These are phyloP conservation scores for Fomitopsis schrenkii DNA, from an alignment of 1,284 basidiomycete genomes.

Conservation along the genomic window DNA sequence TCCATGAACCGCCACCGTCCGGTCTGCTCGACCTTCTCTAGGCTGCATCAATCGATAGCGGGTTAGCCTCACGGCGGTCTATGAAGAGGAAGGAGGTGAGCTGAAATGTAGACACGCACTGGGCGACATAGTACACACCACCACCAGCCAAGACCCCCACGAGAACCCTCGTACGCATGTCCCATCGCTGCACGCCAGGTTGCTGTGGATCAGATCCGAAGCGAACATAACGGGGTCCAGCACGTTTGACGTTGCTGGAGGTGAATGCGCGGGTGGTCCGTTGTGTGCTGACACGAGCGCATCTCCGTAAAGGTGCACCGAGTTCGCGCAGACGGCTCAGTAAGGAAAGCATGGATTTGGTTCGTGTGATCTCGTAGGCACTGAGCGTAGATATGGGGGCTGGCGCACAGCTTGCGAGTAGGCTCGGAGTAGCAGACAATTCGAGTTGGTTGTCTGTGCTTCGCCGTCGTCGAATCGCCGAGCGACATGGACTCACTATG, in stretches of 20 bases:
- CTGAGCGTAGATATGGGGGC: too few species aligned
- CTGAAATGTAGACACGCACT: conserved; percentile 39
- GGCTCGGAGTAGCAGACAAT: too few species aligned
- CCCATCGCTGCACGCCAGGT: conserved; percentile 19
- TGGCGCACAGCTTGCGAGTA: too few species aligned
- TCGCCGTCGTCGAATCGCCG: too few species aligned
- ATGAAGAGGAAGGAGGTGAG: neutral
- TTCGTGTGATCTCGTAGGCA: too few species aligned
- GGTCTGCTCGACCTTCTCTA: conserved; percentile 80
- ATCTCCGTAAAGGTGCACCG: neutral
- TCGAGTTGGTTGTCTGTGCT: too few species aligned
- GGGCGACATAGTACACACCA: conserved; percentile 51
- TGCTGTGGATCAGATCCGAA: conserved; percentile 14
- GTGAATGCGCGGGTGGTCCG: neutral
- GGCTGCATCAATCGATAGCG: conserved; percentile 34
- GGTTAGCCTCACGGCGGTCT: neutral
- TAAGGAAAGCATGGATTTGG: neutral
- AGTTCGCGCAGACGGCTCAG: neutral
- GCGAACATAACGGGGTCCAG: conserved; percentile 21
- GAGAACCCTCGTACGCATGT: conserved; percentile 14
- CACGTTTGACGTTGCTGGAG: conserved; percentile 1
- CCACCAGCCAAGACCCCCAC: conserved; percentile 32
- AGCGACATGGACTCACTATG: too few species aligned
- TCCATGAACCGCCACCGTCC: conserved; percentile 86
- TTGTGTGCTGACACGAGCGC: neutral